Base-by-base conservation (phyloP, 495 filamentous ascomycete species). In the Hyaloscypha finlandica region DNA sequence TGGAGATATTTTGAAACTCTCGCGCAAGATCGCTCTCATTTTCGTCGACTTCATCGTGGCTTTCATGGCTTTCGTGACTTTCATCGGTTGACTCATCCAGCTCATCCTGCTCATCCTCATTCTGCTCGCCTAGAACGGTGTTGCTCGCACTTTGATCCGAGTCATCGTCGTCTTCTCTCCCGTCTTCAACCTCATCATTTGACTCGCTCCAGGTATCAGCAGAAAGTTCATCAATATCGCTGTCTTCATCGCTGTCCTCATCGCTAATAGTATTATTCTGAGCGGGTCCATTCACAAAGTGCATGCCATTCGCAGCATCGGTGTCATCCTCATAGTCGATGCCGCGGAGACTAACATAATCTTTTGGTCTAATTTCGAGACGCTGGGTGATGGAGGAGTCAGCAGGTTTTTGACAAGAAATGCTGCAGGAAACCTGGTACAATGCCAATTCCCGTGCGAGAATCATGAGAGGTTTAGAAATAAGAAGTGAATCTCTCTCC, bases 301-400 rank as follows among this genome's bases (percentile, higher is more conserved):
- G 35, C 48, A 67, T 61, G n/a, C 64, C 64, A 30, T 60, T 63
- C 19, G 58, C 33, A 52, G 75, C 74, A 6, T 71, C 74, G 60
- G 80, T 77, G 56, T 84, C 81, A 8, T 70, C 76, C 5, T 80
- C 81, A 66, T 92, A 92, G 64, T 86, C 83, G 45, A 90, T 85
- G 45, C 84, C 78, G 20, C 84, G 79, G 19, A 91, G 75, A 62
- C 86, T 85, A 31, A 91, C 78, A 74, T 84, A 86, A 20, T 89
- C 82, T 5, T 91, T 73, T 16, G 81, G 74, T 83, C 53, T 56
- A 25, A 56, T 56, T 31, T 31, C 22, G 16, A 37, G 35, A 37
- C 35, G 35, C 35, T 37, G 35, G 8, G 12, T 12, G 12, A 37
- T 25, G 35, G 35, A 37, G 8, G 35, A 37, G 35, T 37, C 35